These are phyloP conservation scores for Rhodotorula sp. DNA, from an alignment of 1,284 basidiomycete species.

Conservation along the genomic window DNA sequence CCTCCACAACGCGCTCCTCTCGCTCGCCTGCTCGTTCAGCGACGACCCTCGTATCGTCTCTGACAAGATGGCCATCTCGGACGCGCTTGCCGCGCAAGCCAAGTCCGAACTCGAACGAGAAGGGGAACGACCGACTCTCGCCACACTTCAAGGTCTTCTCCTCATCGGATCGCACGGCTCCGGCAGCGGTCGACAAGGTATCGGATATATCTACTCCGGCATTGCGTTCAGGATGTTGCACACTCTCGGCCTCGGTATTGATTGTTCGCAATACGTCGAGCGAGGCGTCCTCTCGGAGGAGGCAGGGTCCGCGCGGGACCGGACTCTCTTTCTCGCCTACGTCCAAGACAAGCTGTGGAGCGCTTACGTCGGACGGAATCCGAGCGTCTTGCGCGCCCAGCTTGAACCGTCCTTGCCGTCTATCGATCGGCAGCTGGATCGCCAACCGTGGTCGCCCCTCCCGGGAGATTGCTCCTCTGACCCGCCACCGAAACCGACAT, in stretches of 20 bases:
- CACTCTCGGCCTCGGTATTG: conserved; percentile 43
- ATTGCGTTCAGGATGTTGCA: background rate
- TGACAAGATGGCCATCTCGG: background rate
- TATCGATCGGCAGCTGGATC: conserved; percentile 37
- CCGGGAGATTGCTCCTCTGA: background rate
- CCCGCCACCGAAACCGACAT: background rate
- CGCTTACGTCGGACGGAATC: conserved; percentile 42
- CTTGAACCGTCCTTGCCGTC: conserved; percentile 40
- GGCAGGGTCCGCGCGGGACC: conserved; percentile 40
- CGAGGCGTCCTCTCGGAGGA: conserved; percentile 43
- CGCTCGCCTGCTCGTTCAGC: conserved; percentile 57
- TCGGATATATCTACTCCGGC: conserved; percentile 12
- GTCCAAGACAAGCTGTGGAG: conserved; percentile 37
- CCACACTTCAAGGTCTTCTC: conserved; percentile 44
- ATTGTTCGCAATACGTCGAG: conserved; percentile 43
- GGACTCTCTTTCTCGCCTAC: conserved; percentile 28
- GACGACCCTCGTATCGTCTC: conserved; percentile 9
- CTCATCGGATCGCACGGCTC: conserved; percentile 45
- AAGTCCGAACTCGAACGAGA: conserved; percentile 45
- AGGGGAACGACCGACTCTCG: conserved; percentile 44
- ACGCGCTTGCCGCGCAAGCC: conserved; percentile 34
- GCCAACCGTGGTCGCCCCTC: conserved; percentile 15
- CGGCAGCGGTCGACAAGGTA: conserved; percentile 10
- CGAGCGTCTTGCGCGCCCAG: conserved; percentile 27
- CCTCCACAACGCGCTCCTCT: conserved; percentile 53